Percentiles rank a stretch among this genome's conserved stretches.
Evolutionary conservation across 768 basidiomycete genomes (phyloP).

Genomic region (Tylopilus felleus): DNA sequence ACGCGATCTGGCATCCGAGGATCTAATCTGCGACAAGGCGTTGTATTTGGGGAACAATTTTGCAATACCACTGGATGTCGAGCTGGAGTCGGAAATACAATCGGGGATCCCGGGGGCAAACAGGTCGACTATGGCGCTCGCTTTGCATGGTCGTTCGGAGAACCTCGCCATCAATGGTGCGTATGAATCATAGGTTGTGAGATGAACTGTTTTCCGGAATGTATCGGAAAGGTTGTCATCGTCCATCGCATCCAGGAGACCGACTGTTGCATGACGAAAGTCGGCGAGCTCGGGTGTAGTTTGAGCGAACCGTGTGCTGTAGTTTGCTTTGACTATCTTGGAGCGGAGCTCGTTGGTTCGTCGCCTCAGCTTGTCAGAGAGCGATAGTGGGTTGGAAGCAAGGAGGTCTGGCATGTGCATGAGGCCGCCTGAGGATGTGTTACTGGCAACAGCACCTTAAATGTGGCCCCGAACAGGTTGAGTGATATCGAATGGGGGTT

Average conservation of each 20-base stretch:
- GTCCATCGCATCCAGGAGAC: not conserved
- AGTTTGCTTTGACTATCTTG: not conserved
- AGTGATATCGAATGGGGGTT: too few relatives aligned
- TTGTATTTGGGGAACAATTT: conserved; percentile 15
- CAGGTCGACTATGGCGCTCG: conserved; percentile 1
- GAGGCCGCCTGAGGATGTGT: not conserved
- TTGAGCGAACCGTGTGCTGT: not conserved
- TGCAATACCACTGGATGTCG: conserved; percentile 12
- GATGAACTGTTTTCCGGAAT: conserved; percentile 9
- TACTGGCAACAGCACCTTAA: too few relatives aligned
- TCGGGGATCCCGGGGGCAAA: conserved; percentile 20
- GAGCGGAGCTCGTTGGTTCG: not conserved
- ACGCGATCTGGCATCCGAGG: not conserved
- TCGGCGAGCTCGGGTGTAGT: not conserved
- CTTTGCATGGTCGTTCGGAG: not conserved
- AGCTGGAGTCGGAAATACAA: conserved; percentile 10
- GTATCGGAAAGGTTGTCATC: not conserved
- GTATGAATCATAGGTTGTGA: conserved; percentile 16
- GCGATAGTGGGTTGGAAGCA: not conserved
- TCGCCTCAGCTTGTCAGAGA: not conserved
- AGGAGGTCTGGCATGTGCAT: not conserved
- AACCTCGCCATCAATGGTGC: conserved; percentile 7
- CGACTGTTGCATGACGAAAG: not conserved
- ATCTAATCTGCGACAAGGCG: not conserved
- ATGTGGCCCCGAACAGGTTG: too few relatives aligned